Conservation (phyloP, 2,329 filamentous ascomycete species). For the Fusarium keratoplasticum region DNA sequence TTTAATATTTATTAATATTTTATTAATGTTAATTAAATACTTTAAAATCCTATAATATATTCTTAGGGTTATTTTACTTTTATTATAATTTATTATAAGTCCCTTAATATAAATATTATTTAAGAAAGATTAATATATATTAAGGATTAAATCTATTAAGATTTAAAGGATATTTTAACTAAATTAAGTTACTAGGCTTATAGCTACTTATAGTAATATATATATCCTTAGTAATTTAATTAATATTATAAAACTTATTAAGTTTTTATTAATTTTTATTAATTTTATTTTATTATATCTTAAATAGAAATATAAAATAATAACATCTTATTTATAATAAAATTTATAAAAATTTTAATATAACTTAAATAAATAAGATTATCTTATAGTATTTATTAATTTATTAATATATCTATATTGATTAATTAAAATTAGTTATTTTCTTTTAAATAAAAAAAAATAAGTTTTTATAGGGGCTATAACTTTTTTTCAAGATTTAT, state of each 20-base stretch:
- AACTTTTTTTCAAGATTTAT: neutral
- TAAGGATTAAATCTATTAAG: neutral
- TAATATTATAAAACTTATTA: too few relatives aligned
- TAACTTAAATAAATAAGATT: neutral
- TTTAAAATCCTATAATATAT: neutral
- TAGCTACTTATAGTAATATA: too few relatives aligned
- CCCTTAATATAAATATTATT: neutral
- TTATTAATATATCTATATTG: neutral
- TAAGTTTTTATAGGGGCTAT: neutral
- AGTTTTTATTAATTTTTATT: too few relatives aligned
- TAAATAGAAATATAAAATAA: neutral
- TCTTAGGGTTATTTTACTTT: fast-evolving
- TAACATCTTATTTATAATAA: neutral
- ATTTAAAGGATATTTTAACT: neutral
- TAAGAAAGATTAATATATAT: neutral
- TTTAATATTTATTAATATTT: neutral
- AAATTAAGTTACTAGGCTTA: too few relatives aligned
- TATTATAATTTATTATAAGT: neutral
- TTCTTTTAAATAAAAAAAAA: neutral
- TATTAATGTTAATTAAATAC: neutral
- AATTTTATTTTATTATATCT: neutral
- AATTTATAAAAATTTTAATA: neutral
- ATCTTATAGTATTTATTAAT: neutral
- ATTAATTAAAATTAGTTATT: neutral
- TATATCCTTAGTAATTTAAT: too few relatives aligned